A percentile compares a stretch with the other conserved stretches of the same genome.
These are phyloP conservation scores for Starmerella bacillaris DNA, from an alignment of 805 yeast species.

Conservation along the genomic window DNA sequence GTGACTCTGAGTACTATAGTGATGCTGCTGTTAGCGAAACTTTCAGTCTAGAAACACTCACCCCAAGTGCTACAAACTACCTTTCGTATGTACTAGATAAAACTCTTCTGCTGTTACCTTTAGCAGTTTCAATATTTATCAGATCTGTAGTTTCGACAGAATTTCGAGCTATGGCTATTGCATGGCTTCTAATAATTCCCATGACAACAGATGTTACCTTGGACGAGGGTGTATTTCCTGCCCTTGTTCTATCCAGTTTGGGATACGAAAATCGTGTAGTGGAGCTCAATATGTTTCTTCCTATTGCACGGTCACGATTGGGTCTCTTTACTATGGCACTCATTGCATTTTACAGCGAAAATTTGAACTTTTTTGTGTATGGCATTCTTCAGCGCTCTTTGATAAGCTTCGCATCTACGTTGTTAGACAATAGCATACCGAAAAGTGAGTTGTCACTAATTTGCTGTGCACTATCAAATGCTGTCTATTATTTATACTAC, in stretches of 20 bases:
- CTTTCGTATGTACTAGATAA: slow-evolving; percentile 7
- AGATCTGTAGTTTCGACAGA: slow-evolving; percentile 9
- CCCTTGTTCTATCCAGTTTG: slow-evolving; percentile 10
- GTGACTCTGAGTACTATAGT: too few species aligned
- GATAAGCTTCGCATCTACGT: not conserved
- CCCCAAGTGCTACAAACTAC: slow-evolving; percentile 1
- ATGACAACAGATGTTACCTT: slow-evolving; percentile 12
- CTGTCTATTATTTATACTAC: slow-evolving; percentile 2
- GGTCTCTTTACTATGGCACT: slow-evolving; percentile 10
- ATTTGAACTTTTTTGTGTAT: slow-evolving; percentile 8
- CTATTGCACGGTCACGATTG: slow-evolving; percentile 13
- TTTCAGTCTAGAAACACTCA: too few species aligned
- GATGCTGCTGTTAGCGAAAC: too few species aligned
- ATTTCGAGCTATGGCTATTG: slow-evolving; percentile 8
- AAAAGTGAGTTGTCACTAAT: slow-evolving; percentile 11
- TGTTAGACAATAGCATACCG: slow-evolving; percentile 10
- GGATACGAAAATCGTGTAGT: slow-evolving; percentile 11
- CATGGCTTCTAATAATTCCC: slow-evolving; percentile 12
- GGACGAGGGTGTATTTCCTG: slow-evolving; percentile 13
- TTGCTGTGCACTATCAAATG: slow-evolving; percentile 11
- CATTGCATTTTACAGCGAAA: slow-evolving; percentile 4
- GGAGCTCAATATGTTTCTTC: slow-evolving; percentile 12
- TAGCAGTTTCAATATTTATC: slow-evolving; percentile 4
- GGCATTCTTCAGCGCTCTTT: slow-evolving; percentile 9
- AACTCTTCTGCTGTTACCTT: slow-evolving; percentile 8